phyloP scores from a whole-genome alignment of 345 rosid genomes.

The Arabis alpina region DNA sequence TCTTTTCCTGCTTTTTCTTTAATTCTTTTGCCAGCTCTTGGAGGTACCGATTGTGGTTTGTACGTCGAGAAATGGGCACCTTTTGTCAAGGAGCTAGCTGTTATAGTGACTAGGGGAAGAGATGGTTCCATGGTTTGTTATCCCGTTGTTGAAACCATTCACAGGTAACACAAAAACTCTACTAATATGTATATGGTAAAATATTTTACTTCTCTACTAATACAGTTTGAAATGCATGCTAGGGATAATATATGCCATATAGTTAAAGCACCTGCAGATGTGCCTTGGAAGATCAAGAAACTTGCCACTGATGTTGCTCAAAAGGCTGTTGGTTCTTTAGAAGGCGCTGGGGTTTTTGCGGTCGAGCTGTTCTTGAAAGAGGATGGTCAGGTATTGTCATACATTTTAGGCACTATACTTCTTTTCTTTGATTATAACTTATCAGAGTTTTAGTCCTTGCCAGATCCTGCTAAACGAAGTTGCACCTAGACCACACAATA shows the following conservation, averaged over 20 bases:
- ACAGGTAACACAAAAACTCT: conserved; percentile 56
- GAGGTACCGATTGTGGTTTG: conserved; percentile 75
- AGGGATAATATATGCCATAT: conserved; percentile 97
- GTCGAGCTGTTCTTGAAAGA: conserved; percentile 88
- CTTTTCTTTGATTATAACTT: conserved; percentile 13
- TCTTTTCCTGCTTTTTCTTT: conserved; percentile 7
- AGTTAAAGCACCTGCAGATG: conserved; percentile 88
- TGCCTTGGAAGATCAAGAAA: conserved; percentile 80
- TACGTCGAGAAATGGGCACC: conserved; percentile 98
- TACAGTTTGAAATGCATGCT: conserved; percentile 33
- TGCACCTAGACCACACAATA: conserved; percentile 97
- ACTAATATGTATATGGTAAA: too few species aligned
- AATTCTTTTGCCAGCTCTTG: conserved; percentile 62
- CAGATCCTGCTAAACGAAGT: conserved; percentile 95
- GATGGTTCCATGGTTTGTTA: conserved; percentile 81
- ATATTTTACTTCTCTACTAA: conserved; percentile 12
- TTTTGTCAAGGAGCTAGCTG: conserved; percentile 92
- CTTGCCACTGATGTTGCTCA: conserved; percentile 83
- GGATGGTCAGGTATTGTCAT: conserved; percentile 71
- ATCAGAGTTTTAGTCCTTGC: conserved; percentile 33
- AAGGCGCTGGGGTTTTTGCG: conserved; percentile 97
- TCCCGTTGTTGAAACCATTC: conserved; percentile 94
- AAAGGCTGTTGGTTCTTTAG: conserved; percentile 79
- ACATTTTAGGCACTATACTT: conserved; percentile 15
- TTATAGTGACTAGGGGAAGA: conserved; percentile 92